Percentiles rank a stretch among this genome's conserved stretches.
phyloP scores from a whole-genome alignment of 192 early-diverging fungal genomes.

The Kickxella alabastrina region DNA sequence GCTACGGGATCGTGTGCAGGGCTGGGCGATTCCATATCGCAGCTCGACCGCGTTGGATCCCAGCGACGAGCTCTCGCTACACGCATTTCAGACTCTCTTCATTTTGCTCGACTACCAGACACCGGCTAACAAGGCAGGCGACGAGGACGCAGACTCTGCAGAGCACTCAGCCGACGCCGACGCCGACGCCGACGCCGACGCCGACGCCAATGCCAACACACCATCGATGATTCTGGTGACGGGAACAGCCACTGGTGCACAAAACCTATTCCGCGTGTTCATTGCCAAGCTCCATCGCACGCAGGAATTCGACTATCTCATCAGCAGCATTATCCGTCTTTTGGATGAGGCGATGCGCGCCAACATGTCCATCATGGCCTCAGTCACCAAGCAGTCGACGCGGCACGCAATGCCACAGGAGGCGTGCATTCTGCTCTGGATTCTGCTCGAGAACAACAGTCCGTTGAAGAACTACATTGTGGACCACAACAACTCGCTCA shows the following conservation, averaged over 20 bases:
- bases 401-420: constrained; percentile 54
- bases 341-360: constrained; percentile 72
- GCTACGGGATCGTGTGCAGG: constrained; percentile 74
- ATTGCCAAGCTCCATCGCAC: constrained; percentile 74
- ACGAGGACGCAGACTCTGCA: not conserved
- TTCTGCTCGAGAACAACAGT: constrained; percentile 73
- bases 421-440: constrained; percentile 81
- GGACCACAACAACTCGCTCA: constrained; percentile 43
- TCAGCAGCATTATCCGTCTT: constrained; percentile 74
- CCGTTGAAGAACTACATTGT: constrained; percentile 42
- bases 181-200: not conserved
- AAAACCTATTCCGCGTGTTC: constrained; percentile 78
- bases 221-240: constrained; percentile 40
- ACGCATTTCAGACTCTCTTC: constrained; percentile 60
- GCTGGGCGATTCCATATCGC: constrained; percentile 88
- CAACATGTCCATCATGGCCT: constrained; percentile 42
- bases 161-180: not conserved
- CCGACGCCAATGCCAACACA: constrained; percentile 14
- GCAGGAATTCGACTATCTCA: constrained; percentile 79
- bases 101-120: constrained; percentile 68
- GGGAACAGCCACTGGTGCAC: constrained; percentile 32
- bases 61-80: constrained; percentile 67
- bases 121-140: constrained; percentile 15
- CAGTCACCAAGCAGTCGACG: constrained; percentile 33
- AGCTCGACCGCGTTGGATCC: constrained; percentile 73